Evolutionary conservation across 495 filamentous ascomycete species (phyloP).

Genomic region (Bryoglossum gracile): DNA sequence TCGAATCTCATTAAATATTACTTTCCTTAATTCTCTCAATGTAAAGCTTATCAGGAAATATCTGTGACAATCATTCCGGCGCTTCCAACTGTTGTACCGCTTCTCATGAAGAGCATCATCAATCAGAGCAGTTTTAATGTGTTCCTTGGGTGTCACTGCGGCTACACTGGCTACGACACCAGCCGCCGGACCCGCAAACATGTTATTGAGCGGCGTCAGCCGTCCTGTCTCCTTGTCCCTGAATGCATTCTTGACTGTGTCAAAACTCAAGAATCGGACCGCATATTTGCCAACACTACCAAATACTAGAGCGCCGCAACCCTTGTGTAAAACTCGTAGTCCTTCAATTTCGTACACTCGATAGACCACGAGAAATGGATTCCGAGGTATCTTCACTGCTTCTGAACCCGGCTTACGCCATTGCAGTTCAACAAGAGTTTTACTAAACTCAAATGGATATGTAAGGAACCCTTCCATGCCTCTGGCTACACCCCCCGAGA

Average conservation of each 20-base stretch:
- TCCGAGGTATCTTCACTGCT: constrained; percentile 23
- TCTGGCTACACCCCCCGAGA: constrained; percentile 20
- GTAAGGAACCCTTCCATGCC: constrained; percentile 19
- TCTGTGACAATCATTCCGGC: no score
- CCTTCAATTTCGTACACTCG: constrained; percentile 38
- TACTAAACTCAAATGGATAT: constrained; percentile 21
- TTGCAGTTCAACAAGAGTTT: constrained; percentile 25
- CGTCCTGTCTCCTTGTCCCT: constrained; percentile 48
- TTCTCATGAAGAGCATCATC: constrained; percentile 51
- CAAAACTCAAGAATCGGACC: constrained; percentile 58
- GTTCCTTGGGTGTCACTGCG: constrained; percentile 58
- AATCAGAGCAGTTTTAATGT: constrained; percentile 63
- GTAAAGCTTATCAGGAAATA: no score
- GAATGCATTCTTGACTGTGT: constrained; percentile 54
- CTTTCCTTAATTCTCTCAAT: no score
- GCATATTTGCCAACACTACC: constrained; percentile 53
- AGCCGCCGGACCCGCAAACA: constrained; percentile 54
- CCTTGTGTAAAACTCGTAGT: constrained; percentile 51
- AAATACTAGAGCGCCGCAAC: constrained; percentile 36
- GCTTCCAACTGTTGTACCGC: constrained; percentile 45
- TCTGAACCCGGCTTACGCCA: constrained; percentile 2
- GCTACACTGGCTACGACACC: constrained; percentile 51
- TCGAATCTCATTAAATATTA: no score
- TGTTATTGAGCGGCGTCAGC: constrained; percentile 46
- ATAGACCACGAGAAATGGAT: constrained; percentile 40